Percentiles rank a stretch among this genome's conserved stretches.
phyloP scores from a whole-genome alignment of 2,329 filamentous ascomycete species.

The Oidium heveae region DNA sequence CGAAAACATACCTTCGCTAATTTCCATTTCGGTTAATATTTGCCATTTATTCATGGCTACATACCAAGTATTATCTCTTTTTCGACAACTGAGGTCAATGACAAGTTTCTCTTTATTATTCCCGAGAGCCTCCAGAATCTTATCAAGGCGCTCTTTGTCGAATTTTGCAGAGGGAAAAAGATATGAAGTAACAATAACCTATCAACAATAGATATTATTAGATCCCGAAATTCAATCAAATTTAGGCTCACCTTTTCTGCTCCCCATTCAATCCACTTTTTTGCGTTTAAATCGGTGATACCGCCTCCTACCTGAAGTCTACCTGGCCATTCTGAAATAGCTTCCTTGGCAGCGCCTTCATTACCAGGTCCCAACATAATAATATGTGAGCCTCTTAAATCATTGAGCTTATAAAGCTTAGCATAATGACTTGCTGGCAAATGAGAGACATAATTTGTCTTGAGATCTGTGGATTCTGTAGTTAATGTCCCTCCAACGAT shows the following conservation, averaged over 20 bases:
- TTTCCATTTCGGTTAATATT: no score
- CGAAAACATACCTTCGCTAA: no score
- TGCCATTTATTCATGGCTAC: no score
- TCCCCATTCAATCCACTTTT: slow-evolving; percentile 63
- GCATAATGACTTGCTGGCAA: slow-evolving; percentile 66
- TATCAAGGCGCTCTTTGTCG: no score
- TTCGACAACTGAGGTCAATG: no score
- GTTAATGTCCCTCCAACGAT: slow-evolving; percentile 89
- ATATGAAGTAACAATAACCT: no score
- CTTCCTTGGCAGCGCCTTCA: slow-evolving; percentile 50
- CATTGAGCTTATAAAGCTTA: slow-evolving; percentile 50
- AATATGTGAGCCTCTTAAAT: slow-evolving; percentile 61
- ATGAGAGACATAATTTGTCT: slow-evolving; percentile 80
- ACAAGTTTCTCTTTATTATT: no score
- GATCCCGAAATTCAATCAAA: no score
- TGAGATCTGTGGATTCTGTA: slow-evolving; percentile 35
- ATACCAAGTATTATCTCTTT: no score
- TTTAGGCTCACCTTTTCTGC: slow-evolving; percentile 75
- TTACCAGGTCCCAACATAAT: slow-evolving; percentile 92
- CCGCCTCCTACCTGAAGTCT: slow-evolving; percentile 84
- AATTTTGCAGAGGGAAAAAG: no score
- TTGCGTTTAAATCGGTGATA: slow-evolving; percentile 65
- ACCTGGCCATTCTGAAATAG: slow-evolving; percentile 52
- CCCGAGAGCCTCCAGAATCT: no score
- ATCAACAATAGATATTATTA: no score